Evolutionary conservation across 1,284 basidiomycete species (phyloP).

Genomic region (Rhizoctonia solani): DNA sequence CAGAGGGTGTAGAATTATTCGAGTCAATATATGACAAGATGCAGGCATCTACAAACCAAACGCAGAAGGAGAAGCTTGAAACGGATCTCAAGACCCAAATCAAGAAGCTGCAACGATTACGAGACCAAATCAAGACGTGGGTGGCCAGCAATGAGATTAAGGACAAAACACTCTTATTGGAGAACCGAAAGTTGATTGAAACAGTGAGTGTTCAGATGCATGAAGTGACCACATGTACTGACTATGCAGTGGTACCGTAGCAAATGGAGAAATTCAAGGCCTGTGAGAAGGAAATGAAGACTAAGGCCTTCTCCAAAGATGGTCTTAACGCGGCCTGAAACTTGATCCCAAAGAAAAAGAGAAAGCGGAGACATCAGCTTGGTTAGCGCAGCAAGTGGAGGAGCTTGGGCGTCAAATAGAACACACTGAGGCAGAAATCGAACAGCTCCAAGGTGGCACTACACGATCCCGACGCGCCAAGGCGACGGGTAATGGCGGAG

Average conservation of each 20-base stretch:
- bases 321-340: slow-evolving; percentile 91
- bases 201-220: slow-evolving; percentile 71
- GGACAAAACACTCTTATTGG: slow-evolving; percentile 92
- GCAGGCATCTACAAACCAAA: slow-evolving; percentile 88
- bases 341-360: slow-evolving; percentile 97
- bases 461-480: slow-evolving; percentile 52
- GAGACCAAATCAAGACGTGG: slow-evolving; percentile 99
- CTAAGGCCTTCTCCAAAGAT: slow-evolving; percentile 99
- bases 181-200: slow-evolving; percentile 95
- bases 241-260: slow-evolving; percentile 52
- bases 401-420: slow-evolving; percentile 94
- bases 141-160: slow-evolving; percentile 98
- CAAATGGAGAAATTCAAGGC: slow-evolving; percentile 99
- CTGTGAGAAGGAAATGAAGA: slow-evolving; percentile 99
- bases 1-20: slow-evolving; percentile 92
- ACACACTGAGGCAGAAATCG: slow-evolving; percentile 92
- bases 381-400: slow-evolving; percentile 88
- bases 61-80: slow-evolving; percentile 97
- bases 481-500: slow-evolving; percentile 75
- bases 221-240: slow-evolving; percentile 30
- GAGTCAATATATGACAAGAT: slow-evolving; percentile 97
- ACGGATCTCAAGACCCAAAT: slow-evolving; percentile 96
- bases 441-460: slow-evolving; percentile 74
- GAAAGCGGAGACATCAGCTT: slow-evolving; percentile 87
- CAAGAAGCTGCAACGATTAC: slow-evolving; percentile 96